Percentiles rank a stretch among this genome's conserved stretches.
These are phyloP conservation scores for Posidonia oceanica DNA, from an alignment of 116 monocot genomes.

Conservation along the genomic window DNA sequence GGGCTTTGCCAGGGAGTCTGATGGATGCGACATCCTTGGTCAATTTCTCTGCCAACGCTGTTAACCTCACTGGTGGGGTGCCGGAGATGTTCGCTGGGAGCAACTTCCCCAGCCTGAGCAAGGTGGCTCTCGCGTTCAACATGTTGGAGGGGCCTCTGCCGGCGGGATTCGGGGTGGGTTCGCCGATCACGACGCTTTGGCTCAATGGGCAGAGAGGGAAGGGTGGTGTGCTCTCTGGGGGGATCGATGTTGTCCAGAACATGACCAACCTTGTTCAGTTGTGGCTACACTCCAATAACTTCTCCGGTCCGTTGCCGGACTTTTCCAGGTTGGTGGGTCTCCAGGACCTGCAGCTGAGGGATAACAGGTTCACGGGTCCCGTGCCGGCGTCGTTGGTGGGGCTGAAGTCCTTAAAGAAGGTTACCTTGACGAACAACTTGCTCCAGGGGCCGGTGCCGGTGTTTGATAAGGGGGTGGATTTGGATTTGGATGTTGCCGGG, in stretches of 20 bases:
- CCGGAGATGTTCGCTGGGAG: conserved; percentile 30
- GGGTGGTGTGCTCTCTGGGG: conserved; percentile 22
- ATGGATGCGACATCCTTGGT: conserved; percentile 28
- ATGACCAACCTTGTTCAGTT: conserved; percentile 54
- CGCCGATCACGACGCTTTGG: conserved; percentile 57
- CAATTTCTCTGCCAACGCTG: conserved; percentile 77
- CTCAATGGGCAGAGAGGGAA: conserved; percentile 54
- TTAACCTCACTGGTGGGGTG: conserved; percentile 49
- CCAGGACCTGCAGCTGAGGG: conserved; percentile 46
- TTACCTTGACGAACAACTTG: conserved; percentile 66
- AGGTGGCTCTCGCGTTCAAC: conserved; percentile 51
- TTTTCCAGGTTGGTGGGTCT: conserved; percentile 29
- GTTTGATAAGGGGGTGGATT: conserved; percentile 15
- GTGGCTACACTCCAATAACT: conserved; percentile 73
- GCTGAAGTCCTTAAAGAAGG: conserved; percentile 22
- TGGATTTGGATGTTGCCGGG: conserved; percentile 6
- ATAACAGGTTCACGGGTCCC: conserved; percentile 64
- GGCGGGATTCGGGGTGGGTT: conserved; percentile 10
- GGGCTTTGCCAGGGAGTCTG: conserved; percentile 43
- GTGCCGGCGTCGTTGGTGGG: conserved; percentile 33
- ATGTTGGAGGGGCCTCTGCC: conserved; percentile 46
- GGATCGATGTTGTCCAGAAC: conserved; percentile 39
- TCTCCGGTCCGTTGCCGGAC: conserved; percentile 73
- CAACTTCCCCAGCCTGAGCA: conserved; percentile 32
- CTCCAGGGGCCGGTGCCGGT: conserved; percentile 69